A percentile compares a stretch with the other conserved stretches of the same genome.
Evolutionary conservation across 139 green algal genomes (phyloP).

Genomic region (Yamagishiella unicocca): DNA sequence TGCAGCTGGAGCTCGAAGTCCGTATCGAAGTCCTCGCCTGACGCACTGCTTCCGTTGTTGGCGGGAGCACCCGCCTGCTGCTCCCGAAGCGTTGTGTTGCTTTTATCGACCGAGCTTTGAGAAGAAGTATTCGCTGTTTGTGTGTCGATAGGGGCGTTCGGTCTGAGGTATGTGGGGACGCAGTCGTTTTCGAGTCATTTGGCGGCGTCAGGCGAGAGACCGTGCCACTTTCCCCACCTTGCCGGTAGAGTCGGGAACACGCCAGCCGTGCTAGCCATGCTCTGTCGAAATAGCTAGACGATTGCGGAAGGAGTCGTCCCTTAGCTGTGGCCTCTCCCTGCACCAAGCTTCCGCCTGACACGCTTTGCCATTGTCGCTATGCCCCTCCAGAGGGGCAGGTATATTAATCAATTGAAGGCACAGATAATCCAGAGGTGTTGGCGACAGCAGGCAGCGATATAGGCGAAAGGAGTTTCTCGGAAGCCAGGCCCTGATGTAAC

Average conservation of each 20-base stretch:
- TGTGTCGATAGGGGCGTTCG: not conserved
- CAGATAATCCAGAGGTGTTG: no score
- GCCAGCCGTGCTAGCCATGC: constrained; percentile 1
- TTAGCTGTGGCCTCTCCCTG: not conserved
- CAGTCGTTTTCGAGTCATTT: not conserved
- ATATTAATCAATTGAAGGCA: no score
- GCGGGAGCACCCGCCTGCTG: constrained; percentile 10
- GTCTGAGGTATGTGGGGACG: not conserved
- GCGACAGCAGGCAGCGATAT: no score
- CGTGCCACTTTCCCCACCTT: not conserved
- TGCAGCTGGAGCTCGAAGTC: constrained; percentile 40
- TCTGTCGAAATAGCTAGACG: not conserved
- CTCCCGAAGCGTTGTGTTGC: constrained; percentile 26
- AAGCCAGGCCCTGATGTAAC: no score
- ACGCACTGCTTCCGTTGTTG: constrained; percentile 13
- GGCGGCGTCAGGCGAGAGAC: constrained; percentile 11
- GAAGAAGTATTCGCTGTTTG: constrained; percentile 6
- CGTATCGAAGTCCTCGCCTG: constrained; percentile 32
- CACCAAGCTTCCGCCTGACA: no score
- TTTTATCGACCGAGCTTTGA: constrained; percentile 28
- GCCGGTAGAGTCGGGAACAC: not conserved
- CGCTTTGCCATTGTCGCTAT: no score
- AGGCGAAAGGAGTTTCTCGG: no score
- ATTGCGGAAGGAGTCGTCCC: not conserved
- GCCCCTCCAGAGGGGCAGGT: no score